Base-by-base conservation (phyloP, 164 flowering plant genomes). In the Hamamelis virginiana region DNA sequence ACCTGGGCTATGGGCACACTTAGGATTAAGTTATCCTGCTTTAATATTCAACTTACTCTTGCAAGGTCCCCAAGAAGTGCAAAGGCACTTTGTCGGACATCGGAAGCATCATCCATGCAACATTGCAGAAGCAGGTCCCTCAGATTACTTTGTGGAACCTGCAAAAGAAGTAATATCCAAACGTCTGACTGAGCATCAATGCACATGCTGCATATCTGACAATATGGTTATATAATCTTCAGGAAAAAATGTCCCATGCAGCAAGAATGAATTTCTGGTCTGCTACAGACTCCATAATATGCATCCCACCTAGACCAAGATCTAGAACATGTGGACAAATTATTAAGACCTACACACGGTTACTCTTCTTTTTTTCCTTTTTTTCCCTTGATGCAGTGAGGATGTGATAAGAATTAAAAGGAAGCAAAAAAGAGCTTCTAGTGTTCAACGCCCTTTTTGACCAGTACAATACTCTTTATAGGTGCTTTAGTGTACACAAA, bases 31-130 rank as follows among this genome's bases (percentile, higher is more conserved):
- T 15, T 16, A 27, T 27, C 13, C 14, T 6, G 25, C n/a, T n/a
- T n/a, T n/a, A n/a, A n/a, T n/a, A n/a, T n/a, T 41, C 65, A 72
- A 84, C 97, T 82, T 86, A 96, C 99, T 75, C 87, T 85, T 58
- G 96, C 95, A 80, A 96, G 96, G 78, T 96, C 99, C 19, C 99
- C 99, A 62, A 96, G 88, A 76, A 96, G 88, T 13, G 99, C 99
- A 84, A 96, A 85, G 51, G 95, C 92, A 87, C 99, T 96, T 77
- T 96, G 99, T 3, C 92, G 85, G 50, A 93, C 80, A 86, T 96
- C 98, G 72, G 80, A 66, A 71, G 89, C 86, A 75, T 86, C 99
- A 86, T 96, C 98, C 88, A 80, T 80, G 74, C 99, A 96, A 74
- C 98, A 96, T 77, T 93, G 92, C 70, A 96, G 77, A 69, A 96